Evolutionary conservation across 164 flowering plant genomes (phyloP), one percentile per base, ranked within the genome.

Genomic region (Houttuynia cordata): DNA sequence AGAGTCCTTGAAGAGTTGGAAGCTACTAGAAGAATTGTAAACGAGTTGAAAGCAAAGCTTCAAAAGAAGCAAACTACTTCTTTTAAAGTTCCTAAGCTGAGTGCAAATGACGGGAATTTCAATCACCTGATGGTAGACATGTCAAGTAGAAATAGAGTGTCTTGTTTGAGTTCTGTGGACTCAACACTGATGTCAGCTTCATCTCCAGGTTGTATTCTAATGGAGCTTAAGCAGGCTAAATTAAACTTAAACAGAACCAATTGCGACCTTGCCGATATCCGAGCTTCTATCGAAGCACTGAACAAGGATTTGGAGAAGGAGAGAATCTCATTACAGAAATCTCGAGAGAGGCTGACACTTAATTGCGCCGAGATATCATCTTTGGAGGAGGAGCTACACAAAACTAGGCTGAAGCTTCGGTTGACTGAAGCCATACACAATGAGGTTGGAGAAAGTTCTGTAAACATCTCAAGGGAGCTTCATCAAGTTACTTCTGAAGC

Each of bases 151-250:
- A 64, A n/a, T n/a, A n/a, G n/a, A n/a, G n/a, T n/a, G n/a, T n/a
- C n/a, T n/a, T n/a, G n/a, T n/a, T n/a, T n/a, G n/a, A n/a, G n/a
- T n/a, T n/a, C n/a, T n/a, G n/a, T n/a, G n/a, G n/a, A n/a, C n/a
- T n/a, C n/a, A n/a, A n/a, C n/a, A n/a, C n/a, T n/a, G n/a, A n/a
- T n/a, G n/a, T n/a, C n/a, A n/a, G n/a, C n/a, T n/a, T n/a, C n/a
- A n/a, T n/a, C n/a, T n/a, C n/a, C n/a, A n/a, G n/a, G n/a, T n/a
- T n/a, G 65, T 30, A 83, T 93, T 24, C 71, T 85, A 55, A 70
- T 79, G 80, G 92, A 93, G 59, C 69, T 88, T 71, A 80, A 83
- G 63, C 92, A 86, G 67, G 99, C 95, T 0, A 93, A 93, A 78
- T 52, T 86, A 71, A 90, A 93, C 60, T 79, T 90, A 42, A 77